phyloP scores from a whole-genome alignment of 129 eudicot species.

The Flaveria brownii region DNA sequence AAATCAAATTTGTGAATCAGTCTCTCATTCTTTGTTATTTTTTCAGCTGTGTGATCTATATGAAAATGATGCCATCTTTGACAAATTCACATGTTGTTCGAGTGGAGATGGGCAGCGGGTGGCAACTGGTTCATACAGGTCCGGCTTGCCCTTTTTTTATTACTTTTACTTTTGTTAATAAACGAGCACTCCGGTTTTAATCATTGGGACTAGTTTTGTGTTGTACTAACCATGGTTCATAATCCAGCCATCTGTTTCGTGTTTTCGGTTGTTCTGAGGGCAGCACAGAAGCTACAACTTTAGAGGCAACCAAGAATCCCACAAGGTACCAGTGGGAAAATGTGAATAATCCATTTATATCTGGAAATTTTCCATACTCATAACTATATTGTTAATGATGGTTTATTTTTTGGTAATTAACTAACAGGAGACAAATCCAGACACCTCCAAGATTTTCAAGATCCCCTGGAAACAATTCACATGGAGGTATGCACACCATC shows the following conservation, averaged over 20 bases:
- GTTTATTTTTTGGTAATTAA: not conserved
- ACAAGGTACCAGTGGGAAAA: slow-evolving; percentile 56
- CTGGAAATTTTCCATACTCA: not conserved
- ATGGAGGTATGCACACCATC: slow-evolving; percentile 54
- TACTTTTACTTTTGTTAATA: not conserved
- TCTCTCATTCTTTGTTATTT: slow-evolving; percentile 13
- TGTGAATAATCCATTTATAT: slow-evolving; percentile 1
- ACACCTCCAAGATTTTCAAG: slow-evolving; percentile 71
- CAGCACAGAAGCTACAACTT: slow-evolving; percentile 84
- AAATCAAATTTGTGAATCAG: not conserved
- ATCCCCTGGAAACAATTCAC: slow-evolving; percentile 61
- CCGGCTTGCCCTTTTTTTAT: slow-evolving; percentile 10
- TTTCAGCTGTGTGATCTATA: slow-evolving; percentile 82
- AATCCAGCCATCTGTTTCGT: slow-evolving; percentile 81
- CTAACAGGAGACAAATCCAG: slow-evolving; percentile 67
- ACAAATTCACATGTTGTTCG: slow-evolving; percentile 88
- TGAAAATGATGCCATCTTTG: slow-evolving; percentile 90
- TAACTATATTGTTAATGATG: not conserved
- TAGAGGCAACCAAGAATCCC: slow-evolving; percentile 97
- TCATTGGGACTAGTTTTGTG: not conserved
- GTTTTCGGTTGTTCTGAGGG: slow-evolving; percentile 86
- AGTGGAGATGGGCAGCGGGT: slow-evolving; percentile 95
- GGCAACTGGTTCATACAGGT: slow-evolving; percentile 98
- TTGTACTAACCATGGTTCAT: slow-evolving; percentile 18
- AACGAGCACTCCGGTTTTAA: not conserved